Conservation (phyloP, 140 eudicot species). For the Cichorium intybus region DNA sequence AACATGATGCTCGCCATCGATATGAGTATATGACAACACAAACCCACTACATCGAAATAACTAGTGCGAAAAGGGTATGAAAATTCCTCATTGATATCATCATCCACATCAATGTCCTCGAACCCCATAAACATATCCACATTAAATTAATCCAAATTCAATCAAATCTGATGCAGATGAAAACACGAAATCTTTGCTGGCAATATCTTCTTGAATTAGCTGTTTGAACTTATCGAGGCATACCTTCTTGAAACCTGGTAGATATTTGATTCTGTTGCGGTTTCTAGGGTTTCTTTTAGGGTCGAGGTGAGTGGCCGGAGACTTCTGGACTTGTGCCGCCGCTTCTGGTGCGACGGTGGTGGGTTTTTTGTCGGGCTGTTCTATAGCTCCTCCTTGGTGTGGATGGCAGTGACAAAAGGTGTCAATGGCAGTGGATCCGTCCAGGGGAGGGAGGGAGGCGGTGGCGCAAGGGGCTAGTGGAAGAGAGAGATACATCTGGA, state of each 20-base stretch:
- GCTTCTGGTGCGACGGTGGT: slow-evolving; percentile 23
- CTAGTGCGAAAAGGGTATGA: slow-evolving; percentile 89
- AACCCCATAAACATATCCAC: slow-evolving; percentile 81
- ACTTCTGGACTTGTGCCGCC: not conserved
- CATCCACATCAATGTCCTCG: slow-evolving; percentile 79
- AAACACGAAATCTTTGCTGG: slow-evolving; percentile 25
- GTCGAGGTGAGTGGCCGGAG: slow-evolving; percentile 1
- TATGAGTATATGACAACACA: slow-evolving; percentile 96
- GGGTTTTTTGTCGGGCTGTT: slow-evolving; percentile 36
- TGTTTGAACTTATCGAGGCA: slow-evolving; percentile 36
- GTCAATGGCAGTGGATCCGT: too few species aligned
- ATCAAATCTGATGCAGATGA: slow-evolving; percentile 15
- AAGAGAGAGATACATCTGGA: too few species aligned
- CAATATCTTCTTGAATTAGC: slow-evolving; percentile 28
- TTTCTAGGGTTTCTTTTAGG: slow-evolving; percentile 16
- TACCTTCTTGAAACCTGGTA: slow-evolving; percentile 35
- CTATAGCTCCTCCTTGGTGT: too few species aligned
- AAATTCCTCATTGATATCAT: slow-evolving; percentile 82
- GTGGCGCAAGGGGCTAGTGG: too few species aligned
- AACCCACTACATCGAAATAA: slow-evolving; percentile 82
- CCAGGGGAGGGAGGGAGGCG: too few species aligned
- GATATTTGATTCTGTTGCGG: slow-evolving; percentile 34
- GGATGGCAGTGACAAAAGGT: too few species aligned
- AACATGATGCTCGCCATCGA: slow-evolving; percentile 86
- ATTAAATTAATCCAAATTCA: too few species aligned